Base-by-base conservation (phyloP, 352 stramenopile species). In the Phytophthora foliorum region DNA sequence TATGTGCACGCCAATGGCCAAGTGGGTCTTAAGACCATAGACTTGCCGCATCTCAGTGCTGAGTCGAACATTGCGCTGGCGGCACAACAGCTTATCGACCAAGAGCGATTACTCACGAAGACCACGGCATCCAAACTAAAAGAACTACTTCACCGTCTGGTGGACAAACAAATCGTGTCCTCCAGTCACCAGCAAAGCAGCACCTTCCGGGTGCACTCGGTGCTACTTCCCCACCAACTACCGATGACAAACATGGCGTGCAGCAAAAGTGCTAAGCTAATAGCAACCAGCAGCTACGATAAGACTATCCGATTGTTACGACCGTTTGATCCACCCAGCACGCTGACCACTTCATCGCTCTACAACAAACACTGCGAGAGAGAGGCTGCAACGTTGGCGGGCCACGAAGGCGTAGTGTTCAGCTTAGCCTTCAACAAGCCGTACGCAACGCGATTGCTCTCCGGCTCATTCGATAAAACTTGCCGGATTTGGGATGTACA, bases 391-490 rank as follows among this genome's bases (percentile, higher is more conserved):
- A 69, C 74, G 19, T 72, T 94, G 22, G 57, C 60, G 6, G 87
- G 85, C 1, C 87, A 94, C 32, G 80, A 90, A 4, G 75, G 80
- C 17, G 80, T 91, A 9, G 87, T 93, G 42, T 94, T 86, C 61
- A 84, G 80, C 51, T 49, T 92, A 48, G 66, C 83, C 2, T 91
- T 94, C 61, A 87, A 89, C 52, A 77, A 56, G 5, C 82, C 84
- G 5, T 77, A 83, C 29, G 71, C 81, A 6, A 80, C 70, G 4
- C 77, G 72, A 29, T 64, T 92, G 27, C 62, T 92, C 16, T 92
- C 84, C 0, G 87, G 87, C 3, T 93, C 87, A 19, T 94, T 93
- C 49, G 87, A 94, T 72, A 92, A 90, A 69, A 91, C 83, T 4
- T 93, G 84, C 45, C 78, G 87, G 4, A 51, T 94, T 38, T 94